Conservation (phyloP, 441 rosid species). For the Arabidopsis hybrid region DNA sequence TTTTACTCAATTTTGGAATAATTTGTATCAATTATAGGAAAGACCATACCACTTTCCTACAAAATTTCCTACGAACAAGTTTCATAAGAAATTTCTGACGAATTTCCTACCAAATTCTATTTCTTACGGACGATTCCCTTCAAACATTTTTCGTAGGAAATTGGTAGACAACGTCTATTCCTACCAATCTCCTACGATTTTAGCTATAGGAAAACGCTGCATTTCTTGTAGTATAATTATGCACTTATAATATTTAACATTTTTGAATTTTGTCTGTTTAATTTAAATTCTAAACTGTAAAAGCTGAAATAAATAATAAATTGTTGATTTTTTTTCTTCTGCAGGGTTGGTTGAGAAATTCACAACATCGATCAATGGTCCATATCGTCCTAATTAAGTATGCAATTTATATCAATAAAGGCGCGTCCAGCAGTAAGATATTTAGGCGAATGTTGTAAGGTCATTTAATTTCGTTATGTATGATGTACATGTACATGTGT, state of each 20-base stretch:
- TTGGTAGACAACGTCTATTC: too few relatives aligned
- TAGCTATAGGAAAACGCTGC: too few relatives aligned
- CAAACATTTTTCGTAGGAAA: too few relatives aligned
- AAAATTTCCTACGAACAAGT: too few relatives aligned
- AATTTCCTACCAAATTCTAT: too few relatives aligned
- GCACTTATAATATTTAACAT: background rate
- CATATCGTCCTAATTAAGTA: constrained; percentile 4
- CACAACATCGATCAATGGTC: constrained; percentile 3
- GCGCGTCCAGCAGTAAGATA: background rate
- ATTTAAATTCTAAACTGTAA: background rate
- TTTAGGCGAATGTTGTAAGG: constrained; percentile 18
- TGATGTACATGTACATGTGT: background rate
- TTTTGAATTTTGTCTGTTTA: background rate
- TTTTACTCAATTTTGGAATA: background rate
- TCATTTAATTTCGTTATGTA: constrained; percentile 24
- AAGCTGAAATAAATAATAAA: constrained; percentile 1
- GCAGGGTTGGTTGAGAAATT: constrained; percentile 43
- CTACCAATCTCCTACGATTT: too few relatives aligned
- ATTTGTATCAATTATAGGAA: too few relatives aligned
- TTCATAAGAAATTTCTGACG: too few relatives aligned
- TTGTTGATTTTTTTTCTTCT: constrained; percentile 6
- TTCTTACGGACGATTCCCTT: too few relatives aligned
- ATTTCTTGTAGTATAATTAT: too few relatives aligned
- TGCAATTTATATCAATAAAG: constrained; percentile 33
- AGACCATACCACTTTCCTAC: too few relatives aligned